Conservation (phyloP, 768 basidiomycete species). For the Boletellus sp. region DNA sequence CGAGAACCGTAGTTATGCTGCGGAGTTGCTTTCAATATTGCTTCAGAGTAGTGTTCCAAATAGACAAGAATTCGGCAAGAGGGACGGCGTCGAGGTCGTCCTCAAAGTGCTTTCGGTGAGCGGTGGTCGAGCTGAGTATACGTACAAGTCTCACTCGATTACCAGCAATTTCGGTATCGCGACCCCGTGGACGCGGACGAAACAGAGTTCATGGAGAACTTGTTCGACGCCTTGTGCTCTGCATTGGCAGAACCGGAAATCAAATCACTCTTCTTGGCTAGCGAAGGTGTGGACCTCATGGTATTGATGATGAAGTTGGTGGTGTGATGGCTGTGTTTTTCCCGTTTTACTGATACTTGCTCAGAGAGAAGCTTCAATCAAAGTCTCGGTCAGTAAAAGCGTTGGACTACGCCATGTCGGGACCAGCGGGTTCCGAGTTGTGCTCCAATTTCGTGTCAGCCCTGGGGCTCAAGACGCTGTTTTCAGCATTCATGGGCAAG, state of each 20-base stretch:
- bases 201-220: conserved; percentile 96
- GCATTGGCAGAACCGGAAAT: conserved; percentile 72
- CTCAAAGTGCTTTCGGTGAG: conserved; percentile 81
- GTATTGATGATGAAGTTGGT: conserved; percentile 94
- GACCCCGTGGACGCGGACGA: conserved; percentile 89
- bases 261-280: conserved; percentile 79
- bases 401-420: conserved; percentile 87
- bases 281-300: conserved; percentile 96
- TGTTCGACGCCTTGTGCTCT: conserved; percentile 89
- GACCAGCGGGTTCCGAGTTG: conserved; percentile 57
- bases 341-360: background rate
- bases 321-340: background rate
- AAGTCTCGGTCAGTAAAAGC: conserved; percentile 85
- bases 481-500: conserved; percentile 93
- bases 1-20: conserved; percentile 90
- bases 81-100: conserved; percentile 73
- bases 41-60: conserved; percentile 73
- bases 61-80: conserved; percentile 62
- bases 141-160: conserved; percentile 11
- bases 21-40: conserved; percentile 89
- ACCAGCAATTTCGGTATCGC: conserved; percentile 79
- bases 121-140: conserved; percentile 7
- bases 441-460: conserved; percentile 88
- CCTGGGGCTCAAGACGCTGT: conserved; percentile 84
- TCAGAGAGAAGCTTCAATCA: conserved; percentile 78